Conservation (phyloP, 331 rosid genomes). For the Quercus tomentella region DNA sequence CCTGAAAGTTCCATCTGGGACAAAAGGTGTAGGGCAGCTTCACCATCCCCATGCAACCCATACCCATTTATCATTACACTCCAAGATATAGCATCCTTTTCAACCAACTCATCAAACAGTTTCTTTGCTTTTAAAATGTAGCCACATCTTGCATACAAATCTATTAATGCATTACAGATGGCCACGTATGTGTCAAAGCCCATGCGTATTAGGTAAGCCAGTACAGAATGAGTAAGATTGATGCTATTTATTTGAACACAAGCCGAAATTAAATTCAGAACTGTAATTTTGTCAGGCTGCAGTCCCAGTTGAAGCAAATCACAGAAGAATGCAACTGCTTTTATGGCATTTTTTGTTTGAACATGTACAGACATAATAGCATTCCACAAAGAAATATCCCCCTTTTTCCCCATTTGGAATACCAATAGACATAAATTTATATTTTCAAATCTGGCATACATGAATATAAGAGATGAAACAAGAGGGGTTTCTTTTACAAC, state of each 20-base stretch:
- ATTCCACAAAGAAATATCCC: conserved; percentile 33
- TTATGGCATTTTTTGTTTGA: conserved; percentile 10
- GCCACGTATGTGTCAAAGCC: conserved; percentile 23
- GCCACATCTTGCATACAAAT: conserved; percentile 29
- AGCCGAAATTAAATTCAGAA: conserved; percentile 23
- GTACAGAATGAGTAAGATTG: conserved; percentile 2
- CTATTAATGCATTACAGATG: conserved; percentile 20
- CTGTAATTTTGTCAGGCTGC: conserved; percentile 28
- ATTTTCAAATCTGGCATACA: conserved; percentile 30
- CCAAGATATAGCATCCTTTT: conserved; percentile 25
- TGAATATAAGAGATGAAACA: conserved; percentile 29
- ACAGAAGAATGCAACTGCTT: conserved; percentile 9
- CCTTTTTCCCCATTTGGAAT: conserved; percentile 17
- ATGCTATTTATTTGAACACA: conserved; percentile 22
- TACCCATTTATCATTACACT: conserved; percentile 32
- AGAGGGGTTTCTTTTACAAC: conserved; percentile 8
- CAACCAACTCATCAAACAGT: conserved; percentile 19
- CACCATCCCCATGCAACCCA: conserved; percentile 29
- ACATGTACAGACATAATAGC: conserved; percentile 19
- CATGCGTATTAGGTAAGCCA: conserved; percentile 9
- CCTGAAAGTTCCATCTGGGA: conserved; percentile 22
- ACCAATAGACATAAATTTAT: conserved; percentile 1
- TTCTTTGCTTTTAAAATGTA: conserved; percentile 21
- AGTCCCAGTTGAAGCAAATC: conserved; percentile 21
- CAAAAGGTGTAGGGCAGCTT: conserved; percentile 34